Base-by-base conservation (phyloP, 1,284 basidiomycete species). In the Mycosarcoma mackinlayi region DNA sequence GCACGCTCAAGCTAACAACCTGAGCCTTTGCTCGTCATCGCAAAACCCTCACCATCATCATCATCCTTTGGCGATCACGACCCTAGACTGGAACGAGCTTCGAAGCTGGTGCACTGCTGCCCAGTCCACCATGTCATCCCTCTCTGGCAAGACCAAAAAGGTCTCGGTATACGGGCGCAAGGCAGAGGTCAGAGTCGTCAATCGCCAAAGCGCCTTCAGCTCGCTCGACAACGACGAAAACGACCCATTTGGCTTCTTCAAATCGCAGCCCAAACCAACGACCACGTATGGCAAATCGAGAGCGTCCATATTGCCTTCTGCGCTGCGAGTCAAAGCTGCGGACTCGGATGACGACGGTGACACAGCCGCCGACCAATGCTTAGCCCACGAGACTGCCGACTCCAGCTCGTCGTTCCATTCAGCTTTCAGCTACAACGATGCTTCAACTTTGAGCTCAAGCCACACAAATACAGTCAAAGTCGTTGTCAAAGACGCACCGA, bases 81-180 rank as follows among this genome's bases (percentile, higher is more conserved):
- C 34, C 34, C 19, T 5, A 38, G 34, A 6, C 35, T 21, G 18
- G 18, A 38, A 38, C 4, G 4, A 16, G 23, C 39, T 31, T 11
- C 35, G 27, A 9, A 18, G 18, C 9, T 27, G 4, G 21, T 6
- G 31, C 18, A 6, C 6, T 19, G n/a, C 31, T n/a, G 25, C 14
- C 11, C 6, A 2, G 13, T 18, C 13, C 41, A 14, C 11, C 45
- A 71, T 71, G 68, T 50, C 68, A 41, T 47, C 30, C 28, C 68
- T 62, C 13, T 65, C 62, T 4, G 54, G 53, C 42, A 38, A 40
- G 49, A 61, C 68, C 33, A 71, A 71, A n/a, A 65, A 58, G 54
- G 68, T 71, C 38, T 71, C 62, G 19, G 68, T 71, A n/a, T 71
- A 71, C 39, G 68, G 68, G 11, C 52, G 55, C 28, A 71, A 62